phyloP scores from a whole-genome alignment of 495 filamentous ascomycete species.

The Talaromyces adpressus region DNA sequence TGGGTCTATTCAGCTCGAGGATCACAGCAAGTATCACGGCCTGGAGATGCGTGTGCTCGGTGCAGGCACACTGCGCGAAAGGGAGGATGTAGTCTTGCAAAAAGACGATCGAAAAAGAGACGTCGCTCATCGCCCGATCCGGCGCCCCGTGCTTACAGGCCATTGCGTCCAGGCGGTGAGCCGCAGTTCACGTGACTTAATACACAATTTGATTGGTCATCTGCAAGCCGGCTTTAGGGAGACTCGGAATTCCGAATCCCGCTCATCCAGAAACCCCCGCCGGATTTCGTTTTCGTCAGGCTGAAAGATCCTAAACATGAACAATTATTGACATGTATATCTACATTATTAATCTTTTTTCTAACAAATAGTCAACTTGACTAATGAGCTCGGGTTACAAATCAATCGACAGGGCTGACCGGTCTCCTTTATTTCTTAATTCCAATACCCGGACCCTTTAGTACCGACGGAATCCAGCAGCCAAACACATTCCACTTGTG shows the following conservation, averaged over 20 bases:
- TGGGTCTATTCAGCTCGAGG: neutral
- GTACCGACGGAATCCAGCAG: neutral
- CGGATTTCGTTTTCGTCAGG: neutral
- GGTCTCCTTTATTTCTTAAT: neutral
- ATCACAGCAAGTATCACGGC: neutral
- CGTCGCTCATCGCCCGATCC: neutral
- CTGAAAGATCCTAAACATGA: neutral
- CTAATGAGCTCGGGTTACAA: neutral
- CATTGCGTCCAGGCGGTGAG: neutral
- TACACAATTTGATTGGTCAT: neutral
- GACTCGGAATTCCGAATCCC: neutral
- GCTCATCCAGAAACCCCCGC: neutral
- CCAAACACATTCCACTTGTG: neutral
- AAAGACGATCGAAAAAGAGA: neutral
- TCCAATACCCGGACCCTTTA: neutral
- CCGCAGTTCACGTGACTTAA: neutral
- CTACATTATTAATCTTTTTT: neutral
- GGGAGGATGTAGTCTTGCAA: neutral
- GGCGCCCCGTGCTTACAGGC: neutral
- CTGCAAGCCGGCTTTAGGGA: neutral
- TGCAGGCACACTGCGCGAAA: neutral
- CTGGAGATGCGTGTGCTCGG: neutral
- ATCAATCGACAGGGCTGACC: neutral
- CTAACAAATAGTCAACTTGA: no score
- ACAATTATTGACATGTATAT: neutral